Percentiles rank a stretch among this genome's conserved stretches.
phyloP scores from a whole-genome alignment of 345 rosid species.

The Linum trigynum region DNA sequence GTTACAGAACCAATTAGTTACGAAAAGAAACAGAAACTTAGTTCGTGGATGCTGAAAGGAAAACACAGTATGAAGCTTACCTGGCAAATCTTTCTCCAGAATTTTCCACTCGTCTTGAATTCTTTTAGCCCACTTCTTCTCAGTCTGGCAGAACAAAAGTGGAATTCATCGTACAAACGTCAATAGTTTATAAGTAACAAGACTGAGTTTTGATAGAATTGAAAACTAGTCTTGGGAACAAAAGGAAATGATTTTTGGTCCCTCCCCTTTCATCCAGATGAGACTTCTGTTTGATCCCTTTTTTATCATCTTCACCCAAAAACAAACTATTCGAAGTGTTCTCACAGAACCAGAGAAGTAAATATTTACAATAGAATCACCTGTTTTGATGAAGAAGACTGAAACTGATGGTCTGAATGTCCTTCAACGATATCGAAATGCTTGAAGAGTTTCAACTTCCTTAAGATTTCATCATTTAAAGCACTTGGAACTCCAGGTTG shows the following conservation, averaged over 20 bases:
- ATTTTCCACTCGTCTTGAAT: slow-evolving; percentile 88
- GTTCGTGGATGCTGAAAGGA: no score
- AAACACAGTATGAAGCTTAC: slow-evolving; percentile 16
- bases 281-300: no score
- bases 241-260: no score
- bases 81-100: slow-evolving; percentile 84
- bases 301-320: no score
- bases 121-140: slow-evolving; percentile 59
- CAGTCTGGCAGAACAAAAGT: slow-evolving; percentile 34
- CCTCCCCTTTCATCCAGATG: no score
- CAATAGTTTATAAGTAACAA: no score
- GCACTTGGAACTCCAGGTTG: slow-evolving; percentile 22
- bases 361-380: slow-evolving; percentile 21
- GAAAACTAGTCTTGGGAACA: no score
- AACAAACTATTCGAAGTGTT: no score
- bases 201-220: no score
- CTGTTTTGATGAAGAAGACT: slow-evolving; percentile 36
- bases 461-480: slow-evolving; percentile 33
- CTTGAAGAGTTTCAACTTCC: slow-evolving; percentile 48
- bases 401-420: slow-evolving; percentile 55
- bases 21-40: no score
- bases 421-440: slow-evolving; percentile 71
- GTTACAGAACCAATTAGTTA: background rate
- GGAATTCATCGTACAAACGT: no score
- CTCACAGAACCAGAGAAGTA: no score